Conservation (phyloP, 2,329 filamentous ascomycete genomes). For the Aureobasidium subglaciale region DNA sequence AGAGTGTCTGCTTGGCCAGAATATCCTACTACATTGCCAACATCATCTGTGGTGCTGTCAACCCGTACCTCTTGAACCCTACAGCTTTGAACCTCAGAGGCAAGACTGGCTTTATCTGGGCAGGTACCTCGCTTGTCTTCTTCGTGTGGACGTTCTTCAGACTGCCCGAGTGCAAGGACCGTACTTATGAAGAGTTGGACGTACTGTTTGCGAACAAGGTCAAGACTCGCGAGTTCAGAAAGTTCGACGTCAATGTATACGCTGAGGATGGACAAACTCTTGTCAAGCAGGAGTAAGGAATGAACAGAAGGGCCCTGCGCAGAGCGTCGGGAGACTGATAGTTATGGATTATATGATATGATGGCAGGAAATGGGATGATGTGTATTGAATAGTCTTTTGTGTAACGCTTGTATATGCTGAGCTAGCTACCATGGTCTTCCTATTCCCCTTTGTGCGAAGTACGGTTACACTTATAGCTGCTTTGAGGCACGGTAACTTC, state of each 20-base stretch:
- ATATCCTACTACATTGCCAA: conserved; percentile 35
- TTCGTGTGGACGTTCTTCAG: conserved; percentile 33
- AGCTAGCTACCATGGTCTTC: too few species aligned
- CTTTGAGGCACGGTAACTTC: too few species aligned
- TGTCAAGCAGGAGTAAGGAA: conserved; percentile 4
- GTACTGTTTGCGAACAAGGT: conserved; percentile 35
- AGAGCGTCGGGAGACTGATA: too few species aligned
- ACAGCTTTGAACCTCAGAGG: conserved; percentile 34
- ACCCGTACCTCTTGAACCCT: conserved; percentile 37
- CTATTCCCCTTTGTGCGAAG: too few species aligned
- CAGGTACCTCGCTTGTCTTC: conserved; percentile 28
- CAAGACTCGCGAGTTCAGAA: conserved; percentile 28
- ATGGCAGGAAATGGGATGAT: too few species aligned
- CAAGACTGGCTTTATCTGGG: conserved; percentile 38
- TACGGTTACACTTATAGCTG: too few species aligned
- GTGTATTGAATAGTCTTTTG: too few species aligned
- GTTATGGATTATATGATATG: too few species aligned
- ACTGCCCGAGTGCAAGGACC: conserved; percentile 35
- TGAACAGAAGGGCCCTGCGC: too few species aligned
- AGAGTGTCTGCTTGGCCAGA: conserved; percentile 34
- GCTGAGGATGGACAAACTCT: conserved; percentile 4
- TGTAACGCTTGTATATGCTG: too few species aligned
- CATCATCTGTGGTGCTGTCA: conserved; percentile 34
- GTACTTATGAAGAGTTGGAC: conserved; percentile 38
- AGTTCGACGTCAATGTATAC: conserved; percentile 6